Conservation (phyloP, 345 rosid genomes). For the Salix udensis region DNA sequence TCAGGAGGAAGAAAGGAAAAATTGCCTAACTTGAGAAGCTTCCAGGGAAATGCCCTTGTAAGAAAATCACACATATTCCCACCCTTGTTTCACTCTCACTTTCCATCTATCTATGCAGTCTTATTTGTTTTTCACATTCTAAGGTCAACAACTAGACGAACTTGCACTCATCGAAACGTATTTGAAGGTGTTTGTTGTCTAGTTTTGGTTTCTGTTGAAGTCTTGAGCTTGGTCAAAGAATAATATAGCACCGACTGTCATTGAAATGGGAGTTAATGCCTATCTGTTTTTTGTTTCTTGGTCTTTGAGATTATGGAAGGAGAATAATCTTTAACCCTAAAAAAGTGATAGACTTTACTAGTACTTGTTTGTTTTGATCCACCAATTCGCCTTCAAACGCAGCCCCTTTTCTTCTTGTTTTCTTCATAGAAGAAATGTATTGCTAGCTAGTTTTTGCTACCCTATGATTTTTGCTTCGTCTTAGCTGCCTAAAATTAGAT, state of each 20-base stretch:
- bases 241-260: constrained; percentile 16
- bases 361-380: not conserved
- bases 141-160: constrained; percentile 28
- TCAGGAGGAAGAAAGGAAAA: constrained; percentile 1
- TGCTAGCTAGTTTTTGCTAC: not conserved
- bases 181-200: constrained; percentile 7
- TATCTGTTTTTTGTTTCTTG: not conserved
- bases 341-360: not conserved
- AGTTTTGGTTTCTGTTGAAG: not conserved
- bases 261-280: not conserved
- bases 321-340: constrained; percentile 14
- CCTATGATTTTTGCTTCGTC: not conserved
- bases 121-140: not conserved
- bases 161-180: constrained; percentile 17
- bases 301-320: not conserved
- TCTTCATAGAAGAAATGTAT: not conserved
- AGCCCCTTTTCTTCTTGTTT: not conserved
- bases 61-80: constrained; percentile 2
- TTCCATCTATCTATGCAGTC: not conserved
- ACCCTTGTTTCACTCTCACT: not conserved
- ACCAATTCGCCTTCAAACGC: not conserved
- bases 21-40: constrained; percentile 31
- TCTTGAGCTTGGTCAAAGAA: constrained; percentile 17
- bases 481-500: not conserved
- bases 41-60: constrained; percentile 21